Base-by-base conservation (phyloP, 345 rosid species). In the Brassica napus region DNA sequence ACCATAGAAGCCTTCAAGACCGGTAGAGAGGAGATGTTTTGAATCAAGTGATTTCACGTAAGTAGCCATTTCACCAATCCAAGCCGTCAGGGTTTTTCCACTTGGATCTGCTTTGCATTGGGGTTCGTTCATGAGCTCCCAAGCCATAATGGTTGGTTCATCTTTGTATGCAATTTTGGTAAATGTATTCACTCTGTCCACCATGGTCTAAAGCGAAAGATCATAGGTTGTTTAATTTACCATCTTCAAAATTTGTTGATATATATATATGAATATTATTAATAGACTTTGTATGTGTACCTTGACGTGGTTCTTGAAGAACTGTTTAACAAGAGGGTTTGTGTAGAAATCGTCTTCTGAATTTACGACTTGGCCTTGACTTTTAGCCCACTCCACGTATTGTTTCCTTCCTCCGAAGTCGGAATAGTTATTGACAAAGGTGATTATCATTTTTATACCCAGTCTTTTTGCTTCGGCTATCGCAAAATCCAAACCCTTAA, bases 111-210 rank as follows among this genome's bases (percentile, higher is more conserved):
- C 68, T 62, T 14, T 79, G 79, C 88, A 87, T 31, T 85, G 89
- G 49, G 97, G 90, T 78, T 92, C 96, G 63, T 94, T 94, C 78
- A 94, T 94, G 3, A 94, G 86, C 79, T 94, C 98, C 98, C 97
- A 94, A 63, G 88, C 91, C 82, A 94, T 86, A 44, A 94, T 88
- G 65, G 89, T 82, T 0, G 94, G 87, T 70, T 93, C 98, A 65
- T 93, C 92, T 82, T 87, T 88, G 42, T 93, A 91, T 32, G 85
- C 86, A 52, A 88, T 72, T 21, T 91, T 85, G 6, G 94, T 93
- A 26, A 88, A 73, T 1, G 89, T 59, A 76, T 91, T 93, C 24
- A 11, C 78, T 83, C 98, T 91, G 35, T 89, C 90, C 57, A 89
- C 79, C 73, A 93, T 83, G 0, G 89, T 82, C 94, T 61, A 7